Evolutionary conservation across 1,284 basidiomycete genomes (phyloP).

Genomic region (Fistulinella cinereoalba): DNA sequence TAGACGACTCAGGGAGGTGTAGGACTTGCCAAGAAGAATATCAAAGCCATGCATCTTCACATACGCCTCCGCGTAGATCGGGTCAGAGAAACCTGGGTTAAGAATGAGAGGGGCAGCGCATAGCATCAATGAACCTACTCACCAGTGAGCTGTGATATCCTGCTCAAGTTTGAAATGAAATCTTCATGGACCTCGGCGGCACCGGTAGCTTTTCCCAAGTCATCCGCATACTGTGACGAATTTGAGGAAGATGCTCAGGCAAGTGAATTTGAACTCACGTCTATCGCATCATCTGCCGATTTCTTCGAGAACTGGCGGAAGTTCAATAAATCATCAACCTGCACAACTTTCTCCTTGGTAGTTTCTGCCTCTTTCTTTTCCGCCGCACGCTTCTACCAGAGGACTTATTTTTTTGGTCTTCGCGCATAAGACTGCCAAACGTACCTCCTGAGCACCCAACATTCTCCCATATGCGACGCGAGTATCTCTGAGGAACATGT

Average conservation of each 20-base stretch:
- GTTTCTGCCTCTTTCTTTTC: slow-evolving; percentile 86
- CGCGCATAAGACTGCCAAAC: slow-evolving; percentile 10
- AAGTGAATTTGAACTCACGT: slow-evolving; percentile 54
- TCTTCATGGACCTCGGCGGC: slow-evolving; percentile 84
- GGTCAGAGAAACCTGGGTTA: slow-evolving; percentile 91
- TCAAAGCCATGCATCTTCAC: slow-evolving; percentile 99
- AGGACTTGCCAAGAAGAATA: slow-evolving; percentile 73
- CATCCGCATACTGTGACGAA: slow-evolving; percentile 76
- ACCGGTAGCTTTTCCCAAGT: slow-evolving; percentile 90
- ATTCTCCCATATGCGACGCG: slow-evolving; percentile 93
- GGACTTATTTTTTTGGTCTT: background rate
- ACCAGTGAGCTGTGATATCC: slow-evolving; percentile 95
- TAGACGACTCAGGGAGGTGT: background rate
- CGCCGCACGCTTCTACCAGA: slow-evolving; percentile 67
- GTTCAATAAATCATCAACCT: slow-evolving; percentile 89
- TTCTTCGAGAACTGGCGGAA: slow-evolving; percentile 98
- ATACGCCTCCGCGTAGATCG: slow-evolving; percentile 97
- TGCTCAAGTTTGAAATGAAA: slow-evolving; percentile 93
- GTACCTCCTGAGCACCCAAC: slow-evolving; percentile 87
- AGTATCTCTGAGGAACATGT: slow-evolving; percentile 92
- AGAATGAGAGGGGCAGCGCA: slow-evolving; percentile 1
- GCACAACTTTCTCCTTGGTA: slow-evolving; percentile 70
- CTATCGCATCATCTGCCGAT: slow-evolving; percentile 73
- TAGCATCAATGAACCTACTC: background rate
- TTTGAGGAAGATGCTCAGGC: slow-evolving; percentile 1